Percentiles rank a stretch among this genome's conserved stretches.
Evolutionary conservation across 495 filamentous ascomycete species (phyloP).

Genomic region (Trichoderma parareesei): DNA sequence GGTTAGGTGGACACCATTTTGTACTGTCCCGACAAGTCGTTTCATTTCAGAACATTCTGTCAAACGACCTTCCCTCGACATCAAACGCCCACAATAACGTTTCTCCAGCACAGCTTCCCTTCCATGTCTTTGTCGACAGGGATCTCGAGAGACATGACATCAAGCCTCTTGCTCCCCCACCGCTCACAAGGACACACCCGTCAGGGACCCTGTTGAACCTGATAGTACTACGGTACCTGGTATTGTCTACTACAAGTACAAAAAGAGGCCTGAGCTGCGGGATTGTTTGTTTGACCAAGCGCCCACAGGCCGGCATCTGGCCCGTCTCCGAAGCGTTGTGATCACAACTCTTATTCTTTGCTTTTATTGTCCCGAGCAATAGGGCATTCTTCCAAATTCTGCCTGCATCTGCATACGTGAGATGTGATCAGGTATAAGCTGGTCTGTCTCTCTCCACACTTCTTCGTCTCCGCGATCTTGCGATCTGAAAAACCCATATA

Average conservation of each 20-base stretch:
- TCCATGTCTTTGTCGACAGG: background rate
- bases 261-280: background rate
- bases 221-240: no score
- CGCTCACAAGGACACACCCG: background rate
- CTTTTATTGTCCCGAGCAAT: background rate
- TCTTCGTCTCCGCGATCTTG: no score
- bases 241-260: no score
- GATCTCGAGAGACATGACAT: conserved; percentile 8
- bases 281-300: background rate
- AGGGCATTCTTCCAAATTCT: no score
- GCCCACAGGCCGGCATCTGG: conserved; percentile 13
- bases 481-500: background rate
- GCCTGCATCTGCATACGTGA: no score
- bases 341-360: conserved; percentile 11
- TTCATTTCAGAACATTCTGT: background rate
- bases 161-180: background rate
- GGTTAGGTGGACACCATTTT: background rate
- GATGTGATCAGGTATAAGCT: no score
- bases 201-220: conserved; percentile 12
- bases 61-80: no score
- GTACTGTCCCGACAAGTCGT: background rate
- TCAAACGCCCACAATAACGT: background rate
- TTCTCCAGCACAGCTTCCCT: no score
- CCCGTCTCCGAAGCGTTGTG: background rate
- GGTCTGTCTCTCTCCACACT: no score